Conservation (phyloP, 1,284 basidiomycete species). For the Sutorius eximius region DNA sequence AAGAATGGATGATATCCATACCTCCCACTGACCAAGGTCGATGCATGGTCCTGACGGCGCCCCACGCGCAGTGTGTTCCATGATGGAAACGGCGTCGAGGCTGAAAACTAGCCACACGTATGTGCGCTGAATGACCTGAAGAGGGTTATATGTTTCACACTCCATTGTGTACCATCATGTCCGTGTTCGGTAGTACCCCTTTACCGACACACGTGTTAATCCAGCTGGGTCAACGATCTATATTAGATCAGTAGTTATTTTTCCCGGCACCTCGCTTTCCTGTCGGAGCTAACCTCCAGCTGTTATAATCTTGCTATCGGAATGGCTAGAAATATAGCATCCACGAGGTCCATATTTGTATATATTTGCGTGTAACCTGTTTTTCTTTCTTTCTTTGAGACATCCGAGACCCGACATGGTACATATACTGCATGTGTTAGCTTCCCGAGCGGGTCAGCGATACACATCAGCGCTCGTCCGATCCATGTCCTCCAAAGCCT, state of each 20-base stretch:
- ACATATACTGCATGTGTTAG: slow-evolving; percentile 20
- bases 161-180: not conserved
- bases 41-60: not conserved
- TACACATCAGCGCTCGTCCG: slow-evolving; percentile 23
- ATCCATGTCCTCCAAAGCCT: slow-evolving; percentile 42
- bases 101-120: not conserved
- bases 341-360: slow-evolving; percentile 3
- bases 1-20: not conserved
- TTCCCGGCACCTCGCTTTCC: not conserved
- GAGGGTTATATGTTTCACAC: not conserved
- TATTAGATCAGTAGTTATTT: not conserved
- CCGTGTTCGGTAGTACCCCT: too few species aligned
- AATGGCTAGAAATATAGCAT: not conserved
- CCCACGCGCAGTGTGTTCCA: not conserved
- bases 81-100: not conserved
- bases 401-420: slow-evolving; percentile 27
- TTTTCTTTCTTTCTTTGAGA: not conserved
- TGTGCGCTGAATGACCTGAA: not conserved
- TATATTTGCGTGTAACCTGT: not conserved
- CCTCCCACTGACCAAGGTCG: not conserved
- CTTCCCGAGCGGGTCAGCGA: slow-evolving; percentile 19
- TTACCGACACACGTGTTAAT: too few species aligned
- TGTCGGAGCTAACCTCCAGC: not conserved
- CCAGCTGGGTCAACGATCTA: not conserved
- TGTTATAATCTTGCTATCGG: not conserved